Conservation (phyloP, 2,329 filamentous ascomycete genomes). For the Harringtonia aguacate region DNA sequence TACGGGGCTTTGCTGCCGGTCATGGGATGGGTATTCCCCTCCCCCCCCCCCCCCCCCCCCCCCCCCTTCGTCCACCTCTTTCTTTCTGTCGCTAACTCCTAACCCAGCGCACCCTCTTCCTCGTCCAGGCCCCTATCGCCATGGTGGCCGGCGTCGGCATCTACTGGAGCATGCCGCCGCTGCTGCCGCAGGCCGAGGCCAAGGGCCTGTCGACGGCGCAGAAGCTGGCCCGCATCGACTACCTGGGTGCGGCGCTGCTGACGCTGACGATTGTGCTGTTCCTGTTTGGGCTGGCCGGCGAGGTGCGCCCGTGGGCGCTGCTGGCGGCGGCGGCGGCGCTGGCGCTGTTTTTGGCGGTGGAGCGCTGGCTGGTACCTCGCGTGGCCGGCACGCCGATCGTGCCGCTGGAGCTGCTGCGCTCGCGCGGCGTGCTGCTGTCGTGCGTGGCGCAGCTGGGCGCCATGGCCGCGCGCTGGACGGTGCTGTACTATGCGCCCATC, state of each 20-base stretch:
- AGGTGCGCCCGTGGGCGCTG: conserved; percentile 49
- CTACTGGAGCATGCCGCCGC: conserved; percentile 52
- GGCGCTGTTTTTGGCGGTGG: conserved; percentile 48
- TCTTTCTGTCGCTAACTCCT: not conserved
- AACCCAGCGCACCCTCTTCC: conserved; percentile 58
- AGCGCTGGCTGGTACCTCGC: conserved; percentile 28
- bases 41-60: not conserved
- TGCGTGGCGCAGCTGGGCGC: conserved; percentile 65
- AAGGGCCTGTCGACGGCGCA: conserved; percentile 28
- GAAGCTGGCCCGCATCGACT: conserved; percentile 61
- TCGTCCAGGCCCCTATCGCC: conserved; percentile 56
- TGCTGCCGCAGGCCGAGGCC: conserved; percentile 12
- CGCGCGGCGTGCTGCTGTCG: conserved; percentile 59
- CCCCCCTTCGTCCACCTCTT: not conserved
- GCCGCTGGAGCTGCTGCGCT: conserved; percentile 58
- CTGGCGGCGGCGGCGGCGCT: conserved; percentile 42
- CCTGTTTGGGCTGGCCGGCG: conserved; percentile 56
- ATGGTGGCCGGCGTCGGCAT: conserved; percentile 51
- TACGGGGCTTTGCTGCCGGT: conserved; percentile 21
- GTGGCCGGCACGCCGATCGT: conserved; percentile 61
- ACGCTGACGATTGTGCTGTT: conserved; percentile 57
- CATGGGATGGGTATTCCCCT: conserved; percentile 55
- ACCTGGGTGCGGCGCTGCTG: conserved; percentile 58
- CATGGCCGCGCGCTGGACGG: conserved; percentile 71
- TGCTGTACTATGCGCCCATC: conserved; percentile 72